A percentile compares a stretch with the other conserved stretches of the same genome.
Evolutionary conservation across 202 grass and related monocot genomes (phyloP).

Genomic region (Setaria italica): DNA sequence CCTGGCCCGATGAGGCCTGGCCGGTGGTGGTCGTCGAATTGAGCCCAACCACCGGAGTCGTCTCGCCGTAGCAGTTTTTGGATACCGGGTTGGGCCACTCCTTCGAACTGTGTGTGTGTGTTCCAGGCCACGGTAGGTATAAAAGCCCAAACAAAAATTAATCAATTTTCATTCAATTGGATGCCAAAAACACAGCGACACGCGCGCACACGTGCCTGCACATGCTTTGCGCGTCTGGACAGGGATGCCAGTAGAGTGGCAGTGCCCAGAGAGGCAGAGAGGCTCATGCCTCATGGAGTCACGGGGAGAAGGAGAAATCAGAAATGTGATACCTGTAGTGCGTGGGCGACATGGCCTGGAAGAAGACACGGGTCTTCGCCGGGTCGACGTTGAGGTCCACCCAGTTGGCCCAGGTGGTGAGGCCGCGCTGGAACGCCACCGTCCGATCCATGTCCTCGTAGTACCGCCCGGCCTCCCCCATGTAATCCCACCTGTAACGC

Average conservation of each 20-base stretch:
- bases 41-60: slow-evolving; percentile 43
- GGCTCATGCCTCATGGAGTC: not conserved
- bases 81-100: slow-evolving; percentile 70
- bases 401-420: slow-evolving; percentile 92
- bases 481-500: slow-evolving; percentile 83
- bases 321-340: slow-evolving; percentile 76
- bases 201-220: not conserved
- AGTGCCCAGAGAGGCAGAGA: not conserved
- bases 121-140: not conserved
- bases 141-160: not conserved
- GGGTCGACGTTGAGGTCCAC: slow-evolving; percentile 75
- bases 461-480: slow-evolving; percentile 65
- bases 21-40: slow-evolving; percentile 56
- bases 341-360: slow-evolving; percentile 90
- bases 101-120: slow-evolving; percentile 46
- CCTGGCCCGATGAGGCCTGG: slow-evolving; percentile 46
- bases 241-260: not conserved
- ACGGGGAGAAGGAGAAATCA: not conserved
- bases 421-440: slow-evolving; percentile 75
- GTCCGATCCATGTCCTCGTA: slow-evolving; percentile 86
- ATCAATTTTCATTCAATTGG: not conserved
- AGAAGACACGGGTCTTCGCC: slow-evolving; percentile 83
- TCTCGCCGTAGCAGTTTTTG: slow-evolving; percentile 85
- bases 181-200: not conserved
- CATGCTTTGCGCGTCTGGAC: slow-evolving; percentile 2